Conservation (phyloP, 2,329 filamentous ascomycete species). For the Paraconiothyrium sp. region DNA sequence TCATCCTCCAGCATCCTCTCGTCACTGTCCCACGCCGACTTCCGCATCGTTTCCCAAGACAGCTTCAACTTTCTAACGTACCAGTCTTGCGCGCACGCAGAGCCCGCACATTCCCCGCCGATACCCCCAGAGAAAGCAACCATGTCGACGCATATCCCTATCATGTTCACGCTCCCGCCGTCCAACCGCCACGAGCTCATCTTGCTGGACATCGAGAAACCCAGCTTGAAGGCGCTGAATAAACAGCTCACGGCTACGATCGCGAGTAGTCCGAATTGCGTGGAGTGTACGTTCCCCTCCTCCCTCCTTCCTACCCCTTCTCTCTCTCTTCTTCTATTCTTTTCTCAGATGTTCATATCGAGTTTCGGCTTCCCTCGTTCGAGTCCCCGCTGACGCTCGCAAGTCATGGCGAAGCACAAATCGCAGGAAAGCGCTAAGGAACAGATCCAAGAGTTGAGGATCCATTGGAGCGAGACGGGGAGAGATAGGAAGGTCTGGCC, state of each 20-base stretch:
- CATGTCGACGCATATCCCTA: constrained; percentile 25
- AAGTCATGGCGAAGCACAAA: constrained; percentile 47
- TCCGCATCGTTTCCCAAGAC: background rate
- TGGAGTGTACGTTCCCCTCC: constrained; percentile 33
- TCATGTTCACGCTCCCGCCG: constrained; percentile 48
- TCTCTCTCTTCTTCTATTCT: background rate
- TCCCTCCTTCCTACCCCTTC: background rate
- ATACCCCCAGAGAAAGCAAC: background rate
- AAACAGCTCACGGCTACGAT: constrained; percentile 39
- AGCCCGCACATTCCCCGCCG: background rate
- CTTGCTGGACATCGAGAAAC: constrained; percentile 34
- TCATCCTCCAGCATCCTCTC: background rate
- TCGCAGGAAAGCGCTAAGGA: constrained; percentile 25
- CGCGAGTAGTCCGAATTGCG: constrained; percentile 38
- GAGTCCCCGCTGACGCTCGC: background rate
- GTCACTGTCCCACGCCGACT: background rate
- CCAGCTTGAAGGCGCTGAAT: constrained; percentile 43
- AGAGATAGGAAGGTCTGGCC: constrained; percentile 46
- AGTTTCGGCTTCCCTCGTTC: background rate
- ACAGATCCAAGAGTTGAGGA: constrained; percentile 39
- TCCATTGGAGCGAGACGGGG: constrained; percentile 43
- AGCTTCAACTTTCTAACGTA: background rate
- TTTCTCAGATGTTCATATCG: background rate
- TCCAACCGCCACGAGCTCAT: constrained; percentile 46
- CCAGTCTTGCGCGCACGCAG: background rate